Conservation (phyloP, 2,329 filamentous ascomycete genomes). For the Clonostachys rhizophaga region DNA sequence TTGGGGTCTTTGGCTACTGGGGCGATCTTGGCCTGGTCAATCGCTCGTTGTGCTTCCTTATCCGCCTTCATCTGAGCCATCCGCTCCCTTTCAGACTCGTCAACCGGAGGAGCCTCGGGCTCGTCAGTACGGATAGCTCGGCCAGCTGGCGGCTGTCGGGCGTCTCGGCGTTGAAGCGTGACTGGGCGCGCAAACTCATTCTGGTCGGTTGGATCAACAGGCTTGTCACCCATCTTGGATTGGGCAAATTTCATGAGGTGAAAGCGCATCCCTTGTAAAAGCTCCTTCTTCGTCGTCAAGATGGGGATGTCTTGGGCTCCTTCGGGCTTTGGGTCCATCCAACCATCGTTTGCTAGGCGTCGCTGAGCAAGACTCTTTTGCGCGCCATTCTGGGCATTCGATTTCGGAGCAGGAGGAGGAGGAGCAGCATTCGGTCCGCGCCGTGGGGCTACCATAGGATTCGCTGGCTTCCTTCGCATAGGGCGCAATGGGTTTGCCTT, state of each 20-base stretch:
- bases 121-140: slow-evolving; percentile 58
- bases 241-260: slow-evolving; percentile 80
- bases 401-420: background rate
- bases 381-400: background rate
- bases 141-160: slow-evolving; percentile 62
- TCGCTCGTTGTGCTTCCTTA: slow-evolving; percentile 77
- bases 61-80: slow-evolving; percentile 71
- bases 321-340: slow-evolving; percentile 44
- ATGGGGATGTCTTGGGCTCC: slow-evolving; percentile 60
- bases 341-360: slow-evolving; percentile 47
- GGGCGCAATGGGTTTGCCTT: slow-evolving; percentile 31
- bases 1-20: slow-evolving; percentile 63
- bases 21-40: slow-evolving; percentile 89
- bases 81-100: slow-evolving; percentile 57
- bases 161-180: slow-evolving; percentile 83
- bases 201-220: slow-evolving; percentile 64
- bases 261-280: slow-evolving; percentile 76
- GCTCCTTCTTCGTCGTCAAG: slow-evolving; percentile 74
- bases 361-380: slow-evolving; percentile 21
- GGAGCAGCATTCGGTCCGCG: slow-evolving; percentile 12
- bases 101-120: slow-evolving; percentile 33
- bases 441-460: slow-evolving; percentile 59
- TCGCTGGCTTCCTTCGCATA: slow-evolving; percentile 37
- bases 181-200: slow-evolving; percentile 84
- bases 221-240: slow-evolving; percentile 50